Percentiles rank a stretch among this genome's conserved stretches.
phyloP scores from a whole-genome alignment of 768 basidiomycete genomes.

The Lentinula detonsa region DNA sequence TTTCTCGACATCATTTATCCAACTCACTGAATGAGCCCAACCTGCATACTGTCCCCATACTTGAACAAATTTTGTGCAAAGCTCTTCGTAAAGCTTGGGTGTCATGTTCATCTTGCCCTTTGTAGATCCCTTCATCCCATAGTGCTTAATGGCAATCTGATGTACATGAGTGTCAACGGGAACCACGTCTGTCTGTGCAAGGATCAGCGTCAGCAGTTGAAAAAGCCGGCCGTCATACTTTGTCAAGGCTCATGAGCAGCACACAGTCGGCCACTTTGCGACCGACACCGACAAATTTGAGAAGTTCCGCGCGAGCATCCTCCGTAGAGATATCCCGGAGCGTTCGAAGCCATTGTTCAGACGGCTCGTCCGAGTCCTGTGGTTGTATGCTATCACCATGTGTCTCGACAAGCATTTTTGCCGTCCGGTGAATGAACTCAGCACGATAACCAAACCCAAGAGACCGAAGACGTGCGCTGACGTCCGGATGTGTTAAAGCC shows the following conservation, averaged over 20 bases:
- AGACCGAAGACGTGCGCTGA: conserved; percentile 59
- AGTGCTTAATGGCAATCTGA: conserved; percentile 80
- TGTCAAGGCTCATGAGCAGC: conserved; percentile 87
- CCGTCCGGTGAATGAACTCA: conserved; percentile 79
- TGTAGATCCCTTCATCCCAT: conserved; percentile 50
- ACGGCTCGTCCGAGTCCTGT: conserved; percentile 30
- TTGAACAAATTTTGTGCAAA: conserved; percentile 50
- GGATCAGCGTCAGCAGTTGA: not conserved
- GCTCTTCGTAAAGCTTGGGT: conserved; percentile 68
- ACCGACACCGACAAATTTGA: conserved; percentile 87
- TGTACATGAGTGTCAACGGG: conserved; percentile 96
- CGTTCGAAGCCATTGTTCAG: conserved; percentile 55
- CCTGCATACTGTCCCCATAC: conserved; percentile 86
- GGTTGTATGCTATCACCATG: conserved; percentile 26
- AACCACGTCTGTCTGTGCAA: conserved; percentile 66
- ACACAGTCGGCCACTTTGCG: conserved; percentile 96
- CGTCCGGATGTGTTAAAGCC: conserved; percentile 47
- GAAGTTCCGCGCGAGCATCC: conserved; percentile 66
- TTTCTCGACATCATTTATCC: not conserved
- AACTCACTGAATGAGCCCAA: conserved; percentile 80
- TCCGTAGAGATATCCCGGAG: conserved; percentile 45
- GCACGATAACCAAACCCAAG: conserved; percentile 97
- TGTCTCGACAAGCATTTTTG: conserved; percentile 64
- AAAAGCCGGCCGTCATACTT: conserved; percentile 38
- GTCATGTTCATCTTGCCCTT: conserved; percentile 59